These are phyloP conservation scores for Fomitopsis pinicola DNA, from an alignment of 1,284 basidiomycete genomes.

Conservation along the genomic window DNA sequence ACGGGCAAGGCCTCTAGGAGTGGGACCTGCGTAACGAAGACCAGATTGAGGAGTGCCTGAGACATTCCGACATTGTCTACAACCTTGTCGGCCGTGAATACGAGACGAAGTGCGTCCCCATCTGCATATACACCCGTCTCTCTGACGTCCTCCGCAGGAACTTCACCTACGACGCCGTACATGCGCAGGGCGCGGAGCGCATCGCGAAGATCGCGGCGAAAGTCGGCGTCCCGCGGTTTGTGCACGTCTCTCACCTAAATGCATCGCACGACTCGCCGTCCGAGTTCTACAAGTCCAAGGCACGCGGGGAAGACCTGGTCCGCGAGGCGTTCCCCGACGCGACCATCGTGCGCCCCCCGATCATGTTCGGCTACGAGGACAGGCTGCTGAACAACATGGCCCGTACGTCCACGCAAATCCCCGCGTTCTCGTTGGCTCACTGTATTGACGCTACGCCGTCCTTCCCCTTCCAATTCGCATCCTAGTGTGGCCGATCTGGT, in stretches of 20 bases:
- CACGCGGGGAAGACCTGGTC: slow-evolving; percentile 87
- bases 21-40: slow-evolving; percentile 88
- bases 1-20: slow-evolving; percentile 54
- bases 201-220: slow-evolving; percentile 83
- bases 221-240: slow-evolving; percentile 78
- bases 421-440: slow-evolving; percentile 1
- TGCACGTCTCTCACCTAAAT: slow-evolving; percentile 96
- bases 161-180: slow-evolving; percentile 80
- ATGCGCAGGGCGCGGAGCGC: slow-evolving; percentile 73
- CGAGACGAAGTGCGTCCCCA: slow-evolving; percentile 55
- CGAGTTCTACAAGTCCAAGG: slow-evolving; percentile 86
- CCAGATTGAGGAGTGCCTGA: slow-evolving; percentile 91
- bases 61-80: slow-evolving; percentile 97
- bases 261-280: slow-evolving; percentile 80
- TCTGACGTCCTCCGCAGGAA: slow-evolving; percentile 19
- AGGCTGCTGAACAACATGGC: slow-evolving; percentile 92
- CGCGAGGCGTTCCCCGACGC: slow-evolving; percentile 83
- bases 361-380: slow-evolving; percentile 94
- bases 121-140: background rate
- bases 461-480: slow-evolving; percentile 15
- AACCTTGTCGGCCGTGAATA: slow-evolving; percentile 89
- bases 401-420: slow-evolving; percentile 45
- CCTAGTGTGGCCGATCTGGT: slow-evolving; percentile 88
- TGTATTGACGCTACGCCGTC: background rate
- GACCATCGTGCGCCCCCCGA: slow-evolving; percentile 85